A percentile compares a stretch with the other conserved stretches of the same genome.
phyloP scores from a whole-genome alignment of 495 filamentous ascomycete genomes.

The Daldinia childiae region DNA sequence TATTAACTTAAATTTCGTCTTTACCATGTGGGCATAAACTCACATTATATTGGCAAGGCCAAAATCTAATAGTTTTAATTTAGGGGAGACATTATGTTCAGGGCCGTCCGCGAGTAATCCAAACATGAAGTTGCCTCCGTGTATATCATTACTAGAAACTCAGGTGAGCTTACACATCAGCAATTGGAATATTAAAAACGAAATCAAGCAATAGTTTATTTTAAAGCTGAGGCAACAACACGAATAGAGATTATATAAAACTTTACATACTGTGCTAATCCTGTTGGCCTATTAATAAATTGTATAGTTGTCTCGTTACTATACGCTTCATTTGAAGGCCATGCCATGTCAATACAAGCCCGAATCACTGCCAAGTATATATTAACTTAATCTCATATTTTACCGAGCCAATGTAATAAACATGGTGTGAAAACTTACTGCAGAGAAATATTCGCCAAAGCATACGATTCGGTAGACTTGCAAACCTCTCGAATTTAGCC shows the following conservation, averaged over 20 bases:
- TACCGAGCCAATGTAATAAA: not conserved
- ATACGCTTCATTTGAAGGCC: not conserved
- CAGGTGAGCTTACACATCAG: not conserved
- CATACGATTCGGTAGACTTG: not conserved
- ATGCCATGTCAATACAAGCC: not conserved
- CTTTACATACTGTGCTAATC: not conserved
- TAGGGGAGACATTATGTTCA: not conserved
- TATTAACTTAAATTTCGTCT: too few relatives aligned
- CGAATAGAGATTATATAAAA: not conserved
- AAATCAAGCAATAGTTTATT: not conserved
- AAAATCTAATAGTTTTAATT: not conserved
- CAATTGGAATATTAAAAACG: not conserved
- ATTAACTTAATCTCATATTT: not conserved
- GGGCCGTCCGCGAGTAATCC: not conserved
- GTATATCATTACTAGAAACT: not conserved
- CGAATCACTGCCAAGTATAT: not conserved
- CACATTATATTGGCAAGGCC: not conserved
- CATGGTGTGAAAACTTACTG: not conserved
- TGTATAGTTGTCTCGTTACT: not conserved
- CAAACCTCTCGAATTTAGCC: not conserved
- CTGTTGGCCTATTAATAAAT: not conserved
- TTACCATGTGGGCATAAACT: not conserved
- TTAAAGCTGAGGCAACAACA: not conserved
- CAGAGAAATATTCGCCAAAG: conserved; percentile 1
- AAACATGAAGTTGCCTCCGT: not conserved